These are phyloP conservation scores for Microdochium bolleyi DNA, from an alignment of 2,329 filamentous ascomycete genomes.

Conservation along the genomic window DNA sequence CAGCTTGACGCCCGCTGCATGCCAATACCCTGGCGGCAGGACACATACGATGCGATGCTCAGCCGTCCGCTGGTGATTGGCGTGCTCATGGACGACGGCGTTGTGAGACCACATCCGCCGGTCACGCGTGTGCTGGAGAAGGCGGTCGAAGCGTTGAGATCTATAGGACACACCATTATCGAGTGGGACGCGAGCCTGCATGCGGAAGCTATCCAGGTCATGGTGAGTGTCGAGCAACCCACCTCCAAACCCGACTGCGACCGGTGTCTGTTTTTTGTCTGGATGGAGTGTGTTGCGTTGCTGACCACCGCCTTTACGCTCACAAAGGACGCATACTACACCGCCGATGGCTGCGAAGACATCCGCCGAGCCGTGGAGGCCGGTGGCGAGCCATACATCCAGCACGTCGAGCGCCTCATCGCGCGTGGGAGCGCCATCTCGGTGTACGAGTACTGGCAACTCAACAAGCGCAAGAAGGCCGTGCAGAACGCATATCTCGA, in stretches of 20 bases:
- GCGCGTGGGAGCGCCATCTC: slow-evolving; percentile 45
- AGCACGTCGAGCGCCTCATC: slow-evolving; percentile 49
- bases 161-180: slow-evolving; percentile 45
- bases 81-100: slow-evolving; percentile 31
- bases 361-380: slow-evolving; percentile 43
- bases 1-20: slow-evolving; percentile 41
- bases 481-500: slow-evolving; percentile 49
- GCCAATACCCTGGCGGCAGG: slow-evolving; percentile 45
- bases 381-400: slow-evolving; percentile 51
- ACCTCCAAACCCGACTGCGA: neutral
- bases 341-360: slow-evolving; percentile 55
- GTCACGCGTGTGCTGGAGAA: slow-evolving; percentile 34
- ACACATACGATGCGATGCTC: slow-evolving; percentile 28
- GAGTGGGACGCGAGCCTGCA: slow-evolving; percentile 44
- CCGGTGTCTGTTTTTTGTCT: neutral
- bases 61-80: slow-evolving; percentile 36
- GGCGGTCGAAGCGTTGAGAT: slow-evolving; percentile 25
- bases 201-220: slow-evolving; percentile 44
- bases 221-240: slow-evolving; percentile 25
- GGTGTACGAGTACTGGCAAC: slow-evolving; percentile 60
- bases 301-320: neutral
- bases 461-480: slow-evolving; percentile 48
- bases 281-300: neutral
- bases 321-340: slow-evolving; percentile 49
- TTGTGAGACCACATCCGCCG: slow-evolving; percentile 47